These are phyloP conservation scores for Xerocomus brunneocitrinus DNA, from an alignment of 768 basidiomycete genomes.

Conservation along the genomic window DNA sequence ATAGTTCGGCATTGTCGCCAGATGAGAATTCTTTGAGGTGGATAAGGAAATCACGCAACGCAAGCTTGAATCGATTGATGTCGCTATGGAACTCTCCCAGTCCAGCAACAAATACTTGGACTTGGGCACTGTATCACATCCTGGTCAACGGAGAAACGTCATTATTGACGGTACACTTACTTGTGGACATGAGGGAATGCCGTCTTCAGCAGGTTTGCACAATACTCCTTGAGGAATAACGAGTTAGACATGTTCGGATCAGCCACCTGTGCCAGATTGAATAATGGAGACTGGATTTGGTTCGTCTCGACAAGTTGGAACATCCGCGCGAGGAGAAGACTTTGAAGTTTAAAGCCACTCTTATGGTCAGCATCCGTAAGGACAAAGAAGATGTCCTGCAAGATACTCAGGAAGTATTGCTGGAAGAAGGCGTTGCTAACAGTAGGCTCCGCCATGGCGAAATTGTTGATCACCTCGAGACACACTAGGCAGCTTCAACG, in stretches of 20 bases:
- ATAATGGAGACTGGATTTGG: conserved; percentile 76
- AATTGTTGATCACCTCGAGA: conserved; percentile 93
- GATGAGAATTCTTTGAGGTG: conserved; percentile 97
- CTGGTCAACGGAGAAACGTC: conserved; percentile 8
- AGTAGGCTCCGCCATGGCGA: conserved; percentile 70
- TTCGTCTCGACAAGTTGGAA: conserved; percentile 88
- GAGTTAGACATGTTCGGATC: conserved; percentile 74
- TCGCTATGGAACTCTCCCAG: conserved; percentile 73
- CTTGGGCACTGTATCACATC: conserved; percentile 50
- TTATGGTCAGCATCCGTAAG: conserved; percentile 98
- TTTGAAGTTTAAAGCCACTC: conserved; percentile 96
- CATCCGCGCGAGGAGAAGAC: conserved; percentile 85
- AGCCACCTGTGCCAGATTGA: conserved; percentile 67
- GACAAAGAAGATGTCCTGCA: conserved; percentile 96
- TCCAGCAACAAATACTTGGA: conserved; percentile 62
- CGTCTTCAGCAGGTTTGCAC: conserved; percentile 75
- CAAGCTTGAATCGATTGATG: conserved; percentile 88
- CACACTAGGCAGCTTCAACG: conserved; percentile 53
- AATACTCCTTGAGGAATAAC: conserved; percentile 79
- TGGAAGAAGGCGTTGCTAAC: conserved; percentile 94
- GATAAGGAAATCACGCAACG: conserved; percentile 95
- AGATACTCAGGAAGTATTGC: conserved; percentile 87
- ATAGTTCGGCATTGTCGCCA: conserved; percentile 86
- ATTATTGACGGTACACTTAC: conserved; percentile 40
- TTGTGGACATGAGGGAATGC: conserved; percentile 92